Conservation (phyloP, 225 moss, liverwort and hornwort species). For the Physcomitrellopsis africana region DNA sequence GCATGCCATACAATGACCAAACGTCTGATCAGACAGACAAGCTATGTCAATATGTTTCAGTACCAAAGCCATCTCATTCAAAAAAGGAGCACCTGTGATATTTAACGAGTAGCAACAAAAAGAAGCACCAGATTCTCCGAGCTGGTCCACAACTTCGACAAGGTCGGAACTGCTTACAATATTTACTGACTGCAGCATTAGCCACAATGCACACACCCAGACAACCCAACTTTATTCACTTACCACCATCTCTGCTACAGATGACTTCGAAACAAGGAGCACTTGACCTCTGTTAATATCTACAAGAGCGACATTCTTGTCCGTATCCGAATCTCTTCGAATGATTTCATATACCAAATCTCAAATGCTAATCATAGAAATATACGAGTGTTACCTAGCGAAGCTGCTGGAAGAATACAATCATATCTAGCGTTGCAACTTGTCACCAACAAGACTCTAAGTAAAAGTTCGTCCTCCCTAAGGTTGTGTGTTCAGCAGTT, state of each 20-base stretch:
- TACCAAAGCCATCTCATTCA: neutral
- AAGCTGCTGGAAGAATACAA: too few relatives aligned
- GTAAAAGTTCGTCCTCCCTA: too few relatives aligned
- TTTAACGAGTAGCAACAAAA: neutral
- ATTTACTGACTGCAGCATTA: constrained; percentile 42
- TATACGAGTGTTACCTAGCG: constrained; percentile 59
- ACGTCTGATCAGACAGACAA: too few relatives aligned
- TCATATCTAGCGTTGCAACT: too few relatives aligned
- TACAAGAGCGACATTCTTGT: too few relatives aligned
- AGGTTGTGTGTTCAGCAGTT: too few relatives aligned
- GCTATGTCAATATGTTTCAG: too few relatives aligned
- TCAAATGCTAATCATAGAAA: neutral
- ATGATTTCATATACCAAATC: neutral
- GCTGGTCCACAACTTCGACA: constrained; percentile 80
- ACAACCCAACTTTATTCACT: too few relatives aligned
- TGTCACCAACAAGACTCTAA: too few relatives aligned
- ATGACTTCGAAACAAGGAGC: too few relatives aligned
- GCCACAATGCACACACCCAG: constrained; percentile 40
- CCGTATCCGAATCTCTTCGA: neutral
- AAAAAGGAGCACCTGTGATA: neutral
- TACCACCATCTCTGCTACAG: constrained; percentile 28
- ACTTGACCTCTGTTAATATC: too few relatives aligned
- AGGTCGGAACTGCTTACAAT: constrained; percentile 90
- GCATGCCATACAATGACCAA: too few relatives aligned
- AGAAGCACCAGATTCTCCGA: constrained; percentile 61